phyloP scores from a whole-genome alignment of 2,329 filamentous ascomycete species.

The Diaporthe australafricana region DNA sequence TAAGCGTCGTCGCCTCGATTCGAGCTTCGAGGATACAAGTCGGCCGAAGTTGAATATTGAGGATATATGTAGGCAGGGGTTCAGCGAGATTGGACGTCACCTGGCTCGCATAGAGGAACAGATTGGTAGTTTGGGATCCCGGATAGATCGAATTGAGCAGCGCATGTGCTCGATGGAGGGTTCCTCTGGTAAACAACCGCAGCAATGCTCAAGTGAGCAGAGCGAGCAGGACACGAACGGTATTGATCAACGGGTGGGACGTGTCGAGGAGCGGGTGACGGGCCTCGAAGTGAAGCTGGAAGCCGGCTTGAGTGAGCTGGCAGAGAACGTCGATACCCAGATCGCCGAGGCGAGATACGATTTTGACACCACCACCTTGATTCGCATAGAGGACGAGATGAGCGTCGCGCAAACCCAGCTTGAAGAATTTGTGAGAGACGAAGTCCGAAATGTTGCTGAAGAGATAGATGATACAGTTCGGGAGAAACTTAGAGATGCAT shows the following conservation, averaged over 20 bases:
- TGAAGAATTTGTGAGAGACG: conserved; percentile 34
- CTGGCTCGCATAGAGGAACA: conserved; percentile 33
- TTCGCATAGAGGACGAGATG: conserved; percentile 35
- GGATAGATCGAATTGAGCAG: conserved; percentile 30
- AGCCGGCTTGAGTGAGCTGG: conserved; percentile 28
- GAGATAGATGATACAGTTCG: conserved; percentile 35
- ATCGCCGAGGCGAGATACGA: conserved; percentile 31
- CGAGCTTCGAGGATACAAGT: background rate
- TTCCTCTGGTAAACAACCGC: background rate
- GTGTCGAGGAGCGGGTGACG: conserved; percentile 30
- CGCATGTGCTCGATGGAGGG: background rate
- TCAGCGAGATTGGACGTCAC: conserved; percentile 33
- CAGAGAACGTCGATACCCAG: conserved; percentile 27
- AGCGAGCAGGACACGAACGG: background rate
- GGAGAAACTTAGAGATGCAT: conserved; percentile 31
- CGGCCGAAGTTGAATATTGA: conserved; percentile 18
- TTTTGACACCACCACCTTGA: conserved; percentile 27
- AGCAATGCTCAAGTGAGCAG: background rate
- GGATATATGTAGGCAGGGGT: conserved; percentile 35
- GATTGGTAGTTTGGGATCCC: conserved; percentile 13
- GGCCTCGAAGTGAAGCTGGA: conserved; percentile 30
- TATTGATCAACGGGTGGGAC: conserved; percentile 24
- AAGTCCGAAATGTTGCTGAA: conserved; percentile 32
- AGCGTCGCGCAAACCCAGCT: conserved; percentile 34
- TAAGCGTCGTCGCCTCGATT: conserved; percentile 31